Base-by-base conservation (phyloP, 257 asterid species). In the Vinca minor region DNA sequence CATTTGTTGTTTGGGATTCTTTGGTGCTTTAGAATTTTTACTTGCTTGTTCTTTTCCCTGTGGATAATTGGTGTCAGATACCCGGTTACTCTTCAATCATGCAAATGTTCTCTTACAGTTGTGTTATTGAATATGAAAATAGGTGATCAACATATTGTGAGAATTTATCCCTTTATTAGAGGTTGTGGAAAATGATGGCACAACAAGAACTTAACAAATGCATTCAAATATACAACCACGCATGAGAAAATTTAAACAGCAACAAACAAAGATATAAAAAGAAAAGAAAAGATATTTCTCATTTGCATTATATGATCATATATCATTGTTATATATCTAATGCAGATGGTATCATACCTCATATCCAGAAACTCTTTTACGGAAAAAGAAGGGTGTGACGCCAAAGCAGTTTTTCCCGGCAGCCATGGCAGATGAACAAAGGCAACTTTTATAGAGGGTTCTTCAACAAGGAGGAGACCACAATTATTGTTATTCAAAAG, bases 41-140 rank as follows among this genome's bases (percentile, higher is more conserved):
- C 36, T 67, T 46, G 63, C 71, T 56, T 75, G 74, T 63, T 68
- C 63, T 62, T 76, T 87, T 60, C 76, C 82, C 95, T 88, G 87
- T 54, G 70, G 47, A 64, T 25, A 52, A 60, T 32, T 35, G 20
- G 18, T n/a, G 57, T 25, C 62, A 57, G 45, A 35, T 21, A 41
- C 46, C 11, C 35, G 20, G 15, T 59, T 39, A 48, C 46, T 11
- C 35, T 50, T 20, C 32, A 44, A 35, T 26, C 10, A 59, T 29
- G 15, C 3, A 4, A 23, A 48, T 35, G 31, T 52, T 12, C 18
- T 46, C 26, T 10, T 14, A 17, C 9, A 5, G 58, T 46, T 8
- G 8, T 36, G 15, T 65, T 28, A 11, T 12, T 20, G 17, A n/a
- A 52, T 23, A 49, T n/a, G 4, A 34, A 14, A 8, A 23, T 23